Evolutionary conservation across 2,329 filamentous ascomycete species (phyloP).

Genomic region (Colletotrichum cuscutae): DNA sequence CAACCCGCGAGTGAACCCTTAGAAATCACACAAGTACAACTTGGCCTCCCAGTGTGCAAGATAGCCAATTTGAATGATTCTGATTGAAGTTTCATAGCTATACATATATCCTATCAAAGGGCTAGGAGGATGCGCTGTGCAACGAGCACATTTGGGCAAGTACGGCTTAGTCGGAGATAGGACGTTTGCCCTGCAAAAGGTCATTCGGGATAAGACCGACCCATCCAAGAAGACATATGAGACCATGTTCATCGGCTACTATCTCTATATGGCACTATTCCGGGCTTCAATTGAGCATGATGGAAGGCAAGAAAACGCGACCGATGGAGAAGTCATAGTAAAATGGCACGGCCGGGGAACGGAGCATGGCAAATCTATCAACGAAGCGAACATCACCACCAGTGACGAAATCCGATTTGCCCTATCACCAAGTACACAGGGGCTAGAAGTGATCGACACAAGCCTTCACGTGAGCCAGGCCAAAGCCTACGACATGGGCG

Average conservation of each 20-base stretch:
- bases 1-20: background rate
- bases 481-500: conserved; percentile 71
- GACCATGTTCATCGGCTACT: background rate
- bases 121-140: background rate
- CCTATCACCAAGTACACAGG: conserved; percentile 1
- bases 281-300: background rate
- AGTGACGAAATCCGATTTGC: background rate
- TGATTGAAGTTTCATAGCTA: background rate
- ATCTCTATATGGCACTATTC: conserved; percentile 4
- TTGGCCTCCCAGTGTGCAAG: background rate
- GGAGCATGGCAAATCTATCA: background rate
- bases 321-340: background rate
- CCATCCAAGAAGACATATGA: background rate
- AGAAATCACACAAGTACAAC: conserved; percentile 11
- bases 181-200: background rate
- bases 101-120: conserved; percentile 10
- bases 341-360: background rate
- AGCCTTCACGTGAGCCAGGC: conserved; percentile 69
- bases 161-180: background rate
- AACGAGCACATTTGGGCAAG: background rate
- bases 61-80: background rate
- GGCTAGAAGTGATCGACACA: conserved; percentile 60
- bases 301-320: background rate
- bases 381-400: background rate
- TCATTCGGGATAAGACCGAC: background rate